Evolutionary conservation across 1,139 yeast species (phyloP), one percentile per base, ranked within the genome.

Genomic region (Yamadazyma spencermartinsiae): DNA sequence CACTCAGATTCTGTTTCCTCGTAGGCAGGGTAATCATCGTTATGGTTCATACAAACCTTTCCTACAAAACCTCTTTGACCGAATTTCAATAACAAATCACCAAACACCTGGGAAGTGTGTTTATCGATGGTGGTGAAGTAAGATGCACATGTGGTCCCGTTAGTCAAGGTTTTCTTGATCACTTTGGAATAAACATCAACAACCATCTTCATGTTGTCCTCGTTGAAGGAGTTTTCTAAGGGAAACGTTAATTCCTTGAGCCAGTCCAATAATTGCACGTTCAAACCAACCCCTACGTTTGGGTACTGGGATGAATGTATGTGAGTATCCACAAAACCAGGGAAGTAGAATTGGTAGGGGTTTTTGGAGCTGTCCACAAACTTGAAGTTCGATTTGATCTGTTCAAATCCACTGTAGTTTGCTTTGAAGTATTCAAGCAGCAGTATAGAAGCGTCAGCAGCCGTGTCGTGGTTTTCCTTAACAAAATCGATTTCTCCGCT

Each of bases 301-400:
- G 98, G 97, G 58, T 80, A 92, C 63, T 92, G 98, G 4, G 98
- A 85, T 0, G 98, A 97, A 59, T 92, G 98, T 44, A 89, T 88
- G 57, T 92, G 98, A 1, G 98, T 89, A 55, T 92, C 98, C 11
- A 92, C 68, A 52, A 92, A 89, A 1, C 98, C 98, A 0, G 98
- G 98, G 53, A 87, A 79, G 52, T 84, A 79, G 58, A 90, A 89
- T 38, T 72, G 63, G 14, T 33, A 34, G 15, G 61, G 54, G 27
- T 60, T 57, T 8, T 51, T 41, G n/a, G 63, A 55, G 31, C 53
- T 50, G 43, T 67, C 70, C 5, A 64, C 50, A 41, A 44, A 63
- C 11, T 55, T 54, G 42, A 65, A 53, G 35, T 50, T 35, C 18
- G 41, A 34, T 18, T 36, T 40, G 4, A 46, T 33, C 1, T 10